Conservation (phyloP, 768 basidiomycete genomes). For the Leucocoprinus leucothites region DNA sequence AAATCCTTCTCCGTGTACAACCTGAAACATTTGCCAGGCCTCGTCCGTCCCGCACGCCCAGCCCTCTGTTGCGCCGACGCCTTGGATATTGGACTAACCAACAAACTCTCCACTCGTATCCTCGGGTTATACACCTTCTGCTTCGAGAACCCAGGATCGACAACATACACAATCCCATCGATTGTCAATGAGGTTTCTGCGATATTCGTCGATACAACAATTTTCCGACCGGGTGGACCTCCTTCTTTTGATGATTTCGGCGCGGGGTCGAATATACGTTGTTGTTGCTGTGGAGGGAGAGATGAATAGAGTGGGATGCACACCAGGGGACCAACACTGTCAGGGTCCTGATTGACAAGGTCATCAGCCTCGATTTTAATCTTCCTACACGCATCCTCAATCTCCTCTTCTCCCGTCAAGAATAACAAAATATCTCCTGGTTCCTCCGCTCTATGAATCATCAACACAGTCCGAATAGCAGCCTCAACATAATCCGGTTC, state of each 20-base stretch:
- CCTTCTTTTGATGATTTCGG: conserved; percentile 58
- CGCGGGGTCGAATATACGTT: conserved; percentile 92
- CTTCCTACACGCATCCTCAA: conserved; percentile 93
- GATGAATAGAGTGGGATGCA: conserved; percentile 96
- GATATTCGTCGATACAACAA: conserved; percentile 95
- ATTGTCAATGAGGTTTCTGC: conserved; percentile 98
- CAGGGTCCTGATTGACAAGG: conserved; percentile 64
- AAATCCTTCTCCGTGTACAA: conserved; percentile 98
- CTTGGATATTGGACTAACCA: conserved; percentile 95
- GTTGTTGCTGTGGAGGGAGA: conserved; percentile 91
- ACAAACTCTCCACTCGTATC: conserved; percentile 90
- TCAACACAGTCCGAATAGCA: conserved; percentile 91
- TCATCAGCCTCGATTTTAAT: conserved; percentile 91
- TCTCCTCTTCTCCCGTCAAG: conserved; percentile 98
- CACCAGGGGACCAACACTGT: conserved; percentile 77
- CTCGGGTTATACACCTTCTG: conserved; percentile 98
- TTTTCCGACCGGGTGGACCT: conserved; percentile 87
- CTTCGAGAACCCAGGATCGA: conserved; percentile 96
- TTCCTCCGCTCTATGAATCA: conserved; percentile 96
- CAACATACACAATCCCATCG: conserved; percentile 99
- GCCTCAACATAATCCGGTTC: conserved; percentile 97
- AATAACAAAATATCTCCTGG: conserved; percentile 92
- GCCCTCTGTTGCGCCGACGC: conserved; percentile 95
- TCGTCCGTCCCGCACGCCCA: conserved; percentile 92
- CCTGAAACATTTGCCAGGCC: conserved; percentile 96